Conservation (phyloP, 306 rosid genomes). For the Gillenia trifoliata region DNA sequence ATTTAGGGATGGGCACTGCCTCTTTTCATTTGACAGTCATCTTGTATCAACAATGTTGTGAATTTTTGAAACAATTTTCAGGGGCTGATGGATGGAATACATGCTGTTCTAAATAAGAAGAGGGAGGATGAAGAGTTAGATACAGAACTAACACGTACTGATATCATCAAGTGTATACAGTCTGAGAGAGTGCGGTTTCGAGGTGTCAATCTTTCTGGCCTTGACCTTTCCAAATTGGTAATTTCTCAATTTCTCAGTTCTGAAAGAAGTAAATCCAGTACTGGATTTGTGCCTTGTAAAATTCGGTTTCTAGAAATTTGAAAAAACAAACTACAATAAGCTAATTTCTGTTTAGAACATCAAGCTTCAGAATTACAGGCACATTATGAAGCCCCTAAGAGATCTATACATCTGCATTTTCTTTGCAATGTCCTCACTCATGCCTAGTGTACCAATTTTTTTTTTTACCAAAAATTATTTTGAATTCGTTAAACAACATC, state of each 20-base stretch:
- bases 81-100: constrained; percentile 82
- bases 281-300: constrained; percentile 1
- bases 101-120: constrained; percentile 39
- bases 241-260: constrained; percentile 17
- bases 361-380: neutral
- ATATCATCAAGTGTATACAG: constrained; percentile 92
- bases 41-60: neutral
- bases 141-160: constrained; percentile 76
- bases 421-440: neutral
- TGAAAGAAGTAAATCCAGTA: neutral
- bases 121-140: constrained; percentile 60
- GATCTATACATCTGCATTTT: neutral
- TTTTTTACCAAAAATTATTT: neutral
- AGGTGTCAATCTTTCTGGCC: constrained; percentile 93
- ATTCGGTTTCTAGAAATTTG: neutral
- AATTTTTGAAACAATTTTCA: constrained; percentile 19
- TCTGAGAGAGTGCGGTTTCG: constrained; percentile 80
- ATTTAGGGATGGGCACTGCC: neutral
- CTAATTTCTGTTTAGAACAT: neutral
- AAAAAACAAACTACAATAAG: neutral
- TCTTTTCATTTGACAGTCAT: neutral
- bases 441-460: neutral
- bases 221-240: constrained; percentile 95
- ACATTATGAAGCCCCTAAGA: neutral
- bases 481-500: neutral